Base-by-base conservation (phyloP, 331 rosid genomes). In the Arachis monticola region DNA sequence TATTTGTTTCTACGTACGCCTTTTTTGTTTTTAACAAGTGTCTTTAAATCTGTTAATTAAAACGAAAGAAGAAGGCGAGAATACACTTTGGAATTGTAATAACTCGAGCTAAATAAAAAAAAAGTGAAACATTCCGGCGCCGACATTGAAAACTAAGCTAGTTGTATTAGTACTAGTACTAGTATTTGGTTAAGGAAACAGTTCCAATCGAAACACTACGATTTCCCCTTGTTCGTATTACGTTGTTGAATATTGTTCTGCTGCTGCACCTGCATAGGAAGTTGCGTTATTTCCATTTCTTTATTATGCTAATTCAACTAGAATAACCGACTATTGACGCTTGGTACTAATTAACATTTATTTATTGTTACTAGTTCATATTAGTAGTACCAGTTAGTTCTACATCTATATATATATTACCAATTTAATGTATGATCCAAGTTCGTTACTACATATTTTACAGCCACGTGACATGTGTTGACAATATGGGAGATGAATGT, bases 101-200 rank as follows among this genome's bases (percentile, higher is more conserved):
- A 74, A 69, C 77, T 0, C 0, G 27, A 22, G 27, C 27, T 22
- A 22, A 22, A 35, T 35, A 35, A 35, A 35, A 35, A 35, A 52
- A 77, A 60, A 60, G 83, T 60, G 76, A 77, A 80, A 80, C 80
- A 81, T 81, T 74, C 76, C 83, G 88, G 88, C 88, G 88, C 81
- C 81, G 79, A 84, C 81, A 70, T 67, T 53, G 83, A 77, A 77
- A 69, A 5, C 66, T 48, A 45, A 22, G 73, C 59, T 53, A 12
- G 58, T n/a, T 0, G n/a, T 50, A 8, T 9, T 50, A 50, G 40
- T 50, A 48, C 12, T 47, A 27, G 60, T 17, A 35, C 4, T 35
- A 35, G 40, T 47, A 27, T 60, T 17, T 4, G 40, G 65, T 13
- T 41, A 5, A 75, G 73, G 13, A 47, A n/a, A 57, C 82, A 44